Percentiles rank a stretch among this genome's conserved stretches.
Evolutionary conservation across 352 stramenopile genomes (phyloP).

Genomic region (Phytophthora sojae): DNA sequence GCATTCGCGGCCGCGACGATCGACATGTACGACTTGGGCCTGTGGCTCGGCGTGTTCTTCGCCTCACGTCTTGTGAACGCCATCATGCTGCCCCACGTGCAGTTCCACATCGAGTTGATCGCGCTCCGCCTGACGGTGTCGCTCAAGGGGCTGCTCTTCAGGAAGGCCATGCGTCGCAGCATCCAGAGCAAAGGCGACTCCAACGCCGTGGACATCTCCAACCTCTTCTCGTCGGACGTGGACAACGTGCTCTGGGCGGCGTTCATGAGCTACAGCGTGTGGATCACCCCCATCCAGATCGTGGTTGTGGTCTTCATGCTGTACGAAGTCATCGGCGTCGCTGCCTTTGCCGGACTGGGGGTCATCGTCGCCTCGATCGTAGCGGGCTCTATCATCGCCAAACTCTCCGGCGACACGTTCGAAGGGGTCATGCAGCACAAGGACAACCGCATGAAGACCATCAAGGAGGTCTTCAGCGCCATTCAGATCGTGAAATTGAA

Average conservation of each 20-base stretch:
- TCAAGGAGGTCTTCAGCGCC: constrained; percentile 92
- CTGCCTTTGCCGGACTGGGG: constrained; percentile 52
- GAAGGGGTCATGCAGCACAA: constrained; percentile 84
- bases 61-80: constrained; percentile 41
- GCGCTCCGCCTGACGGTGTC: constrained; percentile 35
- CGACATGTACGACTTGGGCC: constrained; percentile 30
- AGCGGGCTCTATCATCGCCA: constrained; percentile 64
- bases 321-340: constrained; percentile 46
- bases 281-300: constrained; percentile 58
- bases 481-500: constrained; percentile 98
- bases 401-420: constrained; percentile 50
- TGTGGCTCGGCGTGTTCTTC: constrained; percentile 63
- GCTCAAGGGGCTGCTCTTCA: too few species aligned
- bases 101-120: constrained; percentile 41
- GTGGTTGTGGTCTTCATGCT: constrained; percentile 47
- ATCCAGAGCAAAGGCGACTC: background rate
- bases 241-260: constrained; percentile 54
- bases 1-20: constrained; percentile 34
- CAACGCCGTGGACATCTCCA: constrained; percentile 82
- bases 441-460: constrained; percentile 91
- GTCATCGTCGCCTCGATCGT: constrained; percentile 45
- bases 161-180: too few species aligned
- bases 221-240: constrained; percentile 94
- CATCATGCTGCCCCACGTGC: constrained; percentile 33
- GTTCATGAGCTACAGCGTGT: constrained; percentile 54